phyloP scores from a whole-genome alignment of 2,329 filamentous ascomycete genomes.

The Calonectria multiphialidica region DNA sequence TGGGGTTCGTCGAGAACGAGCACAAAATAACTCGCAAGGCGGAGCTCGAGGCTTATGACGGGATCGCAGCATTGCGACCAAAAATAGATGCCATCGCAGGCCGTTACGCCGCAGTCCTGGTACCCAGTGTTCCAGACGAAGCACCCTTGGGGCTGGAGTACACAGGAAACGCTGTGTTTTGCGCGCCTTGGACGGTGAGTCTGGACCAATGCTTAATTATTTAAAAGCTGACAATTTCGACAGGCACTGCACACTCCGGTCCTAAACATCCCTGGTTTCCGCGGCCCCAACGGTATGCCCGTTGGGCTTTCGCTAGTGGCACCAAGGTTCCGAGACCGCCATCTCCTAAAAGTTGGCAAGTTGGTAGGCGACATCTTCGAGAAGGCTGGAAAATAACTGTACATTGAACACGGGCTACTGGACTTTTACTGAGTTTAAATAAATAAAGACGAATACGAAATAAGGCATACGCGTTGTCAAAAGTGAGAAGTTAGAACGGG shows the following conservation, averaged over 20 bases:
- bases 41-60: conserved; percentile 65
- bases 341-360: conserved; percentile 23
- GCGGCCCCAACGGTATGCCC: conserved; percentile 30
- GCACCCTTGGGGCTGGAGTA: conserved; percentile 64
- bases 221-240: conserved; percentile 23
- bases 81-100: conserved; percentile 64
- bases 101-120: conserved; percentile 66
- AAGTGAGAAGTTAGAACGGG: no score
- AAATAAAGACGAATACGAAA: no score
- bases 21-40: conserved; percentile 55
- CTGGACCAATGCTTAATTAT: no score
- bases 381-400: neutral
- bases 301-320: conserved; percentile 32
- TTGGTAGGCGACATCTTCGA: conserved; percentile 8
- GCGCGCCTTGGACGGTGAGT: conserved; percentile 63
- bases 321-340: conserved; percentile 28
- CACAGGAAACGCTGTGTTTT: conserved; percentile 67
- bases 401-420: neutral
- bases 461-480: no score
- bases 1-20: conserved; percentile 64
- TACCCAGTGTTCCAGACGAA: conserved; percentile 69
- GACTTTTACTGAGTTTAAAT: neutral
- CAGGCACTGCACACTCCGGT: conserved; percentile 32
- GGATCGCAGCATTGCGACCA: conserved; percentile 63
- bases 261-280: conserved; percentile 33